Evolutionary conservation across 75 land plant genomes (phyloP).

Genomic region (Chamaecyparis obtusa): DNA sequence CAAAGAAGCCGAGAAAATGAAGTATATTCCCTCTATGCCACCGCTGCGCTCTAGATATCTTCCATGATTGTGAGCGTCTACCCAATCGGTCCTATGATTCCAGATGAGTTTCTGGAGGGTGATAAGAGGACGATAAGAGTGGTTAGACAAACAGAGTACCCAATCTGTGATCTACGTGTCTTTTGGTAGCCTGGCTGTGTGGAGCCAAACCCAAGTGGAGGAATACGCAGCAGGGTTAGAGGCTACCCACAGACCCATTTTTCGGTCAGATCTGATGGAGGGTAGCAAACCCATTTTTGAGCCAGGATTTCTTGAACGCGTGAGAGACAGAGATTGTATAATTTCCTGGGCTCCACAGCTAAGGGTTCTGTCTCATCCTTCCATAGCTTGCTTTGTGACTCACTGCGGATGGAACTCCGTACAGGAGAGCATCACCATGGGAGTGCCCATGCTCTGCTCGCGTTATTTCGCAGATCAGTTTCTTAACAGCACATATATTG

Average conservation of each 20-base stretch:
- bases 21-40: not conserved
- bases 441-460: too few relatives aligned
- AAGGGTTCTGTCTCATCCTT: too few relatives aligned
- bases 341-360: not conserved
- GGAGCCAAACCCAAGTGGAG: too few relatives aligned
- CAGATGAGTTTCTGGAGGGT: not conserved
- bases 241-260: too few relatives aligned
- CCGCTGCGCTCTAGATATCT: not conserved
- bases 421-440: too few relatives aligned
- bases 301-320: not conserved
- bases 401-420: too few relatives aligned
- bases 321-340: constrained; percentile 1
- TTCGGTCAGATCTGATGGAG: too few relatives aligned
- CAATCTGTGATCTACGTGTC: not conserved
- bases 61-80: not conserved
- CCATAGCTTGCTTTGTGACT: too few relatives aligned
- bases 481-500: too few relatives aligned
- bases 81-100: constrained; percentile 4
- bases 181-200: not conserved
- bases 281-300: not conserved
- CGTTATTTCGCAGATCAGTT: too few relatives aligned
- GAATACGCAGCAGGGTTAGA: too few relatives aligned
- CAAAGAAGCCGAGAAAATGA: not conserved
- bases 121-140: not conserved
- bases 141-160: not conserved